Evolutionary conservation across 31 red algal species (phyloP), one percentile per base, ranked within the genome.

Genomic region (Asparagopsis taxiformis): DNA sequence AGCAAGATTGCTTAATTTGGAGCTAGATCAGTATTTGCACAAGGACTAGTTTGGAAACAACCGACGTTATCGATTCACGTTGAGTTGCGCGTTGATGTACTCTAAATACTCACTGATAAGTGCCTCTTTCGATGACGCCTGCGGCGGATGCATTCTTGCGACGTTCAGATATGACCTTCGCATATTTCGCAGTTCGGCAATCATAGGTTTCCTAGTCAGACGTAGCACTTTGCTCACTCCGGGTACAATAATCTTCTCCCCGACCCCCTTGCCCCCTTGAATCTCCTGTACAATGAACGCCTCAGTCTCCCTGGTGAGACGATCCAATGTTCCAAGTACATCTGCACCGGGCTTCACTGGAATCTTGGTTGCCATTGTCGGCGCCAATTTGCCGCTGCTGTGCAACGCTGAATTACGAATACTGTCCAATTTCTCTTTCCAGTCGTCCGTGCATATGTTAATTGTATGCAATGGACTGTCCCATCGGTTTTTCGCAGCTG

Each of bases 321-420:
- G 33, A 64, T 84, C 79, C 16, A 84, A 49, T 8, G 44, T 26
- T 13, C 51, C 79, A 22, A 84, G 41, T 17, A 65, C 55, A 39
- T 84, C 79, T 3, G 68, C 67, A 37, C 79, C 67, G 26, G 49
- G 77, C 24, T 60, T 57, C 9, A 48, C 46, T 41, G 54, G 61
- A 20, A 33, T 31, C 43, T 57, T 54, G 48, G 77, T 81, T 26
- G 77, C 77, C 77, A 81, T 81, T n/a, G 63, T 81, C n/a, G 77
- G 61, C 1, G 54, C 65, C 8, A 81, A 24, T 39, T 69, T 67
- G 10, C 44, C 46, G 19, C 7, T 59, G 28, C 31, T 59, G 1
- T n/a, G 17, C n/a, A 22, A 65, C 22, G 17, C 17, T 31, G 32
- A 31, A 19, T 26, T 11, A 10, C 19, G 15, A 28, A 65, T 22